phyloP scores from a whole-genome alignment of 2,329 filamentous ascomycete genomes.

The Epichloe glyceriae region DNA sequence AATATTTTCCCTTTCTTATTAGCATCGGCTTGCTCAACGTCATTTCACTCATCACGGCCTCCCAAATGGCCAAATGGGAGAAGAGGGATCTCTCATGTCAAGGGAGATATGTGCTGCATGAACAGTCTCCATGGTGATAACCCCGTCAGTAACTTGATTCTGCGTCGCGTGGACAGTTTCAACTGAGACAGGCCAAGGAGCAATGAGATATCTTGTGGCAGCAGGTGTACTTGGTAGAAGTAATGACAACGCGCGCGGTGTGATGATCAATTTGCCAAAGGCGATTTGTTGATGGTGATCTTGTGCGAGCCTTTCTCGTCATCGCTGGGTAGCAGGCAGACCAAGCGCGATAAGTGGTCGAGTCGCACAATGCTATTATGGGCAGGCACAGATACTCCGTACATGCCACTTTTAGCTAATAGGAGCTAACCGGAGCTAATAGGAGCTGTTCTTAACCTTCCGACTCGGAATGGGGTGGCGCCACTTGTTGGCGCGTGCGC shows the following conservation, averaged over 20 bases:
- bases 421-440: too few relatives aligned
- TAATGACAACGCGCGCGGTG: not conserved
- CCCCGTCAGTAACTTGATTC: not conserved
- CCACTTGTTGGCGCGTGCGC: constrained; percentile 1
- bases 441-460: too few relatives aligned
- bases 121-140: not conserved
- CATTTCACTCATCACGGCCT: not conserved
- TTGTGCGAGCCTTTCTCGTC: not conserved
- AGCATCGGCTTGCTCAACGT: not conserved
- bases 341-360: too few relatives aligned
- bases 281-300: not conserved
- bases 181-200: constrained; percentile 1
- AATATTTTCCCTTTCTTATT: not conserved
- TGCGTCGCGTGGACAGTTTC: not conserved
- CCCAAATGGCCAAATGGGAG: not conserved
- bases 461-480: not conserved
- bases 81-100: not conserved
- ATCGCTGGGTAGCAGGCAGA: not conserved
- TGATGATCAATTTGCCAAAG: not conserved
- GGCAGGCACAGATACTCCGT: not conserved
- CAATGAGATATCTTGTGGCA: not conserved
- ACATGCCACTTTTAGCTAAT: too few relatives aligned
- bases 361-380: not conserved
- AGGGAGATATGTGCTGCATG: not conserved
- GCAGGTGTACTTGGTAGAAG: too few relatives aligned